Base-by-base conservation (phyloP, 495 filamentous ascomycete genomes). In the Darksidea phi region DNA sequence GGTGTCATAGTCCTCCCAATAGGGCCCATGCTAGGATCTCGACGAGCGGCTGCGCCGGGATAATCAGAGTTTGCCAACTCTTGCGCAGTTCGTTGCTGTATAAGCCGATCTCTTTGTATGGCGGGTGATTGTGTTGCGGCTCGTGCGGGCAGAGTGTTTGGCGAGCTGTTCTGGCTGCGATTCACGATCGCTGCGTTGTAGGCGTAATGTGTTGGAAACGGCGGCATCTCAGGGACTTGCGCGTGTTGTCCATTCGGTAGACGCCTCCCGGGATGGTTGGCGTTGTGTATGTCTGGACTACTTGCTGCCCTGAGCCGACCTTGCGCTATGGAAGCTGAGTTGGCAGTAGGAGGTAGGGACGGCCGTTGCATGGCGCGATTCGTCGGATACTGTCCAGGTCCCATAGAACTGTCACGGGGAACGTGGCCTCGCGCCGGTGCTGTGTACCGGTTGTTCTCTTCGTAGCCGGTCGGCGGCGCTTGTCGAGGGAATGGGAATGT, bases 401-500 rank as follows among this genome's bases (percentile, higher is more conserved):
- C 77, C 77, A 63, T 82, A 81, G 79, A 86, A 1, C 88, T 90
- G 63, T 96, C 92, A 54, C 90, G 79, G 10, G 91, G 94, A 25
- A 86, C 80, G 17, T 82, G 87, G 37, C 92, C 34, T 6, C 56
- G 84, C 37, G 86, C 86, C 77, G 91, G 82, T 10, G 89, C 91
- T 1, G 94, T 96, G 66, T 89, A 92, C 37, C 90, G 86, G 71
- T 87, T 88, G 58, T 75, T 79, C 21, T 90, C 88, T 37, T 92
- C 88, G 21, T 79, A 82, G 56, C 82, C 79, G 65, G 74, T 86
- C 66, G 62, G 73, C 6, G 82, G 85, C 13, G 76, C 76, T 66
- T 92, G 85, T 26, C 92, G 85, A 49, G 92, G 86, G 70, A 95
- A 96, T 6, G 85, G 83, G 68, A 87, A 92, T 59, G 82, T 80